Base-by-base conservation (phyloP, 768 basidiomycete species). In the Myochromella boudieri region DNA sequence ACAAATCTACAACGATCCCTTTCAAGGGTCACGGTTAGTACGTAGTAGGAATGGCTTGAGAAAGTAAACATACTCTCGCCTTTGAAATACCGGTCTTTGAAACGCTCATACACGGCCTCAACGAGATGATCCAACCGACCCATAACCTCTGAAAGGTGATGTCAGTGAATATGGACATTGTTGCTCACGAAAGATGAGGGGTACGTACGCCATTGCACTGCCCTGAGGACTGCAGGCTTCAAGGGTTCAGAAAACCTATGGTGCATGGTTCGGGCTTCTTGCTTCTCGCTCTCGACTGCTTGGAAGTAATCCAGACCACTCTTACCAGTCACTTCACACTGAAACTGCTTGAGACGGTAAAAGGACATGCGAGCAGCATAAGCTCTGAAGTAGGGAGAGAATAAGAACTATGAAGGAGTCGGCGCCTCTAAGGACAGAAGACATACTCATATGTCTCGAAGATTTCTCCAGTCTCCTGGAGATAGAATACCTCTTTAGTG, bases 261-360 rank as follows among this genome's bases (percentile, higher is more conserved):
- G 63, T 98, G 93, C 66, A 97, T 78, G 22, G 87, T 89, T 46
- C 85, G 78, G 25, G 90, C 90, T 69, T 98, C 97, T 57, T 85
- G 83, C 49, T 79, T 82, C 68, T 99, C 97, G 48, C 91, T 94
- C 57, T 91, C 85, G 36, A 95, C 75, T 18, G 97, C 97, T 60
- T 92, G 84, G 67, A 95, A 97, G 70, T 93, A 99, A 72, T 91
- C 88, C 44, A 98, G 78, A 44, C 86, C 85, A 55, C 90, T 87
- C 72, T 93, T 95, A 67, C 95, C 93, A 26, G 91, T 93, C 60
- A 95, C 91, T 72, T 97, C 95, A 65, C 95, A 98, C 62, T 95
- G 92, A 69, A 97, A 98, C 61, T 94, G 87, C 61, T 91, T 93
- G 49, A 91, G 79, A 44, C 84, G 81, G 73, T 97, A 97, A 75